A percentile compares a stretch with the other conserved stretches of the same genome.
These are phyloP conservation scores for Gnetum montanum DNA, from an alignment of 75 land plant species.

Conservation along the genomic window DNA sequence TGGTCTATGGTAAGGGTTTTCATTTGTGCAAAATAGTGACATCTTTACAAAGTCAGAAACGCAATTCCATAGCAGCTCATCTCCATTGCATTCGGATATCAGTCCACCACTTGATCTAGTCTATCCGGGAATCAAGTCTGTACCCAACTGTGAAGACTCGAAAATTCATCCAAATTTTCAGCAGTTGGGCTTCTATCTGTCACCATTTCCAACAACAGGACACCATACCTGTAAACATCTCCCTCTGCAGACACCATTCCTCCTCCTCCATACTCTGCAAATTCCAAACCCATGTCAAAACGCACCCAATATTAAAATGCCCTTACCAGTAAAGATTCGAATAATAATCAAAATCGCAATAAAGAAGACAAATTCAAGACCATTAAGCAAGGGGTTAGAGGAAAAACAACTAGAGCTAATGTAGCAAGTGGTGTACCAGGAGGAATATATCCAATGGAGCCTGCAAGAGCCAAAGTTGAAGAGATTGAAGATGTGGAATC, in stretches of 20 bases:
- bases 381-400: too few relatives aligned
- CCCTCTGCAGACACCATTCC: constrained; percentile 14
- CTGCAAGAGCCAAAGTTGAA: constrained; percentile 2
- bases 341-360: too few relatives aligned
- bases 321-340: too few relatives aligned
- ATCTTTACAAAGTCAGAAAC: too few relatives aligned
- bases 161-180: neutral
- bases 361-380: too few relatives aligned
- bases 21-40: too few relatives aligned
- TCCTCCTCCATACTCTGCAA: constrained; percentile 16
- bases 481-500: neutral
- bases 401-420: neutral
- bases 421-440: constrained; percentile 2
- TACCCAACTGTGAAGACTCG: neutral
- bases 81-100: neutral
- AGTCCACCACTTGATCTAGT: neutral
- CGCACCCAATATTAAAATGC: too few relatives aligned
- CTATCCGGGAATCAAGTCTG: neutral
- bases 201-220: constrained; percentile 21
- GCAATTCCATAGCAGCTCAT: neutral
- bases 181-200: constrained; percentile 7
- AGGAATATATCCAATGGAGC: constrained; percentile 11
- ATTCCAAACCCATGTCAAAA: too few relatives aligned
- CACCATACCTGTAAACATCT: constrained; percentile 30
- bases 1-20: too few relatives aligned